Evolutionary conservation across 331 rosid species (phyloP).

Genomic region (Phaseolus coccineus): DNA sequence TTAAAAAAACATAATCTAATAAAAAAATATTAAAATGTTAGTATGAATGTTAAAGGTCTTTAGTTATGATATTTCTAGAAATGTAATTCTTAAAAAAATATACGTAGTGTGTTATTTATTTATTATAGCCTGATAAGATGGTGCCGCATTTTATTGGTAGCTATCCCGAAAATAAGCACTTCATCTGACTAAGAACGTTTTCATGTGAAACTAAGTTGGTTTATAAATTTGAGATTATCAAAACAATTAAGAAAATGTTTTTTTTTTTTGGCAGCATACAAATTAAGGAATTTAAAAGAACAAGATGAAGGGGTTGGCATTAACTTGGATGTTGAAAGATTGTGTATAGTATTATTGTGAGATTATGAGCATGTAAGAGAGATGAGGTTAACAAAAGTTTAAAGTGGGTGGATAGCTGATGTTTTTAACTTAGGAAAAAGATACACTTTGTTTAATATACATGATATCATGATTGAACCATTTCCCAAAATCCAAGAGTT

Average conservation of each 20-base stretch:
- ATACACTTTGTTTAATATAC: slow-evolving; percentile 2
- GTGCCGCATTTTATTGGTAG: not conserved
- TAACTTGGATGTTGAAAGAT: not conserved
- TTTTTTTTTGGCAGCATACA: not conserved
- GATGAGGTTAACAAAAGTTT: slow-evolving; percentile 11
- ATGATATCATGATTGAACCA: not conserved
- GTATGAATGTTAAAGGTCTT: too few relatives aligned
- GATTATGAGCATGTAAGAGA: not conserved
- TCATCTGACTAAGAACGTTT: not conserved
- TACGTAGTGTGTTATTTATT: too few relatives aligned
- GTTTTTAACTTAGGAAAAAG: slow-evolving; percentile 11
- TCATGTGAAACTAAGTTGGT: too few relatives aligned
- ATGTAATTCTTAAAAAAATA: too few relatives aligned
- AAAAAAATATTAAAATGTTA: too few relatives aligned
- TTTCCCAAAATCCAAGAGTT: not conserved
- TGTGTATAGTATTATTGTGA: too few relatives aligned
- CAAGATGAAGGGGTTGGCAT: not conserved
- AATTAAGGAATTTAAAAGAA: not conserved
- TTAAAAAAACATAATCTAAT: too few relatives aligned
- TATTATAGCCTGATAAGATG: too few relatives aligned
- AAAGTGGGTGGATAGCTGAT: not conserved
- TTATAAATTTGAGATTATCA: too few relatives aligned
- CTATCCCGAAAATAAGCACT: not conserved
- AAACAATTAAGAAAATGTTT: not conserved
- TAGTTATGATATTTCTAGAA: too few relatives aligned